A percentile compares a stretch with the other conserved stretches of the same genome.
Conservation (phyloP, 345 rosid genomes). For the Nephelium lappaceum region DNA sequence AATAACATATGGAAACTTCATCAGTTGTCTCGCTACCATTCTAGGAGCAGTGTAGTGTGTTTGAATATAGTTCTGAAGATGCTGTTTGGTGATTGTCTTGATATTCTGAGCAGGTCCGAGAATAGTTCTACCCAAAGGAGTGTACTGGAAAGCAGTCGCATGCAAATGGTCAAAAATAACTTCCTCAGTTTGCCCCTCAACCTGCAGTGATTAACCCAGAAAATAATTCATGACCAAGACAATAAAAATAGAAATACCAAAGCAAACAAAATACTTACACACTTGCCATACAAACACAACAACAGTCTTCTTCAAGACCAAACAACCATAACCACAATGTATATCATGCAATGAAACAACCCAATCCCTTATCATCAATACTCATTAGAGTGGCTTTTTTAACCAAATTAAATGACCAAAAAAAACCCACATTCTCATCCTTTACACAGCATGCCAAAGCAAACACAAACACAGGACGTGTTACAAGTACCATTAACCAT, state of each 20-base stretch:
- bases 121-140: slow-evolving; percentile 94
- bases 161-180: slow-evolving; percentile 97
- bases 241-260: not conserved
- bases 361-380: not conserved
- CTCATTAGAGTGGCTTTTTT: not conserved
- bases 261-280: not conserved
- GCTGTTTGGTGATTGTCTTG: slow-evolving; percentile 68
- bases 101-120: slow-evolving; percentile 90
- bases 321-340: not conserved
- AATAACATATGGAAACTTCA: not conserved
- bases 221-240: not conserved
- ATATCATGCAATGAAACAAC: not conserved
- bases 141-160: slow-evolving; percentile 91
- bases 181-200: slow-evolving; percentile 91
- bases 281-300: not conserved
- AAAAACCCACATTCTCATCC: not conserved
- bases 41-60: slow-evolving; percentile 98
- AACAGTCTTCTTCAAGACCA: not conserved
- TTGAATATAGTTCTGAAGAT: slow-evolving; percentile 80
- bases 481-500: not conserved
- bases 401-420: not conserved
- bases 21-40: slow-evolving; percentile 55
- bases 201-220: slow-evolving; percentile 44
- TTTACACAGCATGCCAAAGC: not conserved
- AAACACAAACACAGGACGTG: not conserved